Conservation (phyloP, 2,329 filamentous ascomycete genomes). For the Didymella lethalis region DNA sequence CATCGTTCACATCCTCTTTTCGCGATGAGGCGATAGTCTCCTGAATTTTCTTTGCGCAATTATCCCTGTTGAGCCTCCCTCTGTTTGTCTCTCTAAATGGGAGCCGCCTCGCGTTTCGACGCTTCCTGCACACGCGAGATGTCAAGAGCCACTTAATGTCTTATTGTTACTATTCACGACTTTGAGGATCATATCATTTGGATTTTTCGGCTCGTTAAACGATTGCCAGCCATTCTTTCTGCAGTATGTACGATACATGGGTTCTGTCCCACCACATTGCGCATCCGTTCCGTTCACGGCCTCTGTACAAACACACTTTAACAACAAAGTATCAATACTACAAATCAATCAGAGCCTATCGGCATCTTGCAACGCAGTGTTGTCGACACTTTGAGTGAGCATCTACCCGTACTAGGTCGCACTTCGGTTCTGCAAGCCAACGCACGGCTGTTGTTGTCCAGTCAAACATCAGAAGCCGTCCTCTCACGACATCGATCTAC, state of each 20-base stretch:
- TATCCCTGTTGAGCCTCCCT: conserved; percentile 26
- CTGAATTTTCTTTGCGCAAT: conserved; percentile 20
- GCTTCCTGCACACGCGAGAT: conserved; percentile 43
- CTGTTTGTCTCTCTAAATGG: conserved; percentile 29
- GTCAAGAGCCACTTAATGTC: conserved; percentile 49
- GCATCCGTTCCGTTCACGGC: conserved; percentile 41
- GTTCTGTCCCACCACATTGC: conserved; percentile 25
- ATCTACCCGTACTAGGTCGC: conserved; percentile 34
- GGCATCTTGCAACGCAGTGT: conserved; percentile 19
- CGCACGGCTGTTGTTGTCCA: conserved; percentile 32
- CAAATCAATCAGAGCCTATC: conserved; percentile 31
- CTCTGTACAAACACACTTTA: conserved; percentile 50
- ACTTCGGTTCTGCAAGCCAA: conserved; percentile 39
- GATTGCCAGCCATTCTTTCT: conserved; percentile 25
- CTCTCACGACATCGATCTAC: conserved; percentile 31
- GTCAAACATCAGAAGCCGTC: conserved; percentile 30
- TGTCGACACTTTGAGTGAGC: conserved; percentile 15
- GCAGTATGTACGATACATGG: conserved; percentile 48
- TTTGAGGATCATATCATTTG: conserved; percentile 36
- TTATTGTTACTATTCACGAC: conserved; percentile 47
- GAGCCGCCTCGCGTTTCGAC: conserved; percentile 36
- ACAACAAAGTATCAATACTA: conserved; percentile 46
- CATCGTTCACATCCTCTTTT: conserved; percentile 29
- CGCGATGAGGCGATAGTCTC: conserved; percentile 21
- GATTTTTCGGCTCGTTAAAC: conserved; percentile 11